These are phyloP conservation scores for Pythium dissotocum DNA, from an alignment of 352 stramenopile species.

Conservation along the genomic window DNA sequence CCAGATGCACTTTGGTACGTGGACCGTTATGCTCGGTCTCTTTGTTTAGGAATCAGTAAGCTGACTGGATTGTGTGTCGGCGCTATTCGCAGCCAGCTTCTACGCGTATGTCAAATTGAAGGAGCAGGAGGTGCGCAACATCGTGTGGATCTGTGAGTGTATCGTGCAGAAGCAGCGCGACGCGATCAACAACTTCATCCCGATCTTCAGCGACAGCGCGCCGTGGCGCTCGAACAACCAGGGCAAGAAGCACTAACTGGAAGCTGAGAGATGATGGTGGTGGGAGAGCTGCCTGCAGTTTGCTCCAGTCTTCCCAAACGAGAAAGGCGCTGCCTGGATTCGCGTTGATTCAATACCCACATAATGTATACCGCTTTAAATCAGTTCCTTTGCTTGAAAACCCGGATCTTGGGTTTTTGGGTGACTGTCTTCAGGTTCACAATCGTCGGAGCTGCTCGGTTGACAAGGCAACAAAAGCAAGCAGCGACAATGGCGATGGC, in stretches of 20 bases:
- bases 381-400: not conserved
- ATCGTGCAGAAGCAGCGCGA: conserved; percentile 99
- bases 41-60: not conserved
- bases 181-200: conserved; percentile 99
- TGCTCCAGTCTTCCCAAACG: not conserved
- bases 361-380: conserved; percentile 10
- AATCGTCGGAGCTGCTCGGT: conserved; percentile 2
- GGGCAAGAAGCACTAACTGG: conserved; percentile 51
- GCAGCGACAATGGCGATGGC: not conserved
- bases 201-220: conserved; percentile 96
- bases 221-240: conserved; percentile 87
- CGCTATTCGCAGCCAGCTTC: conserved; percentile 71
- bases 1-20: conserved; percentile 98
- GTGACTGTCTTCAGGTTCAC: conserved; percentile 3
- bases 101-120: conserved; percentile 99
- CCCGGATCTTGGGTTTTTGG: conserved; percentile 14
- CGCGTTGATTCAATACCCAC: conserved; percentile 4
- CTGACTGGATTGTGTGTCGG: not conserved
- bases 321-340: not conserved
- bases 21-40: not conserved
- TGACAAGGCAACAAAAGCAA: conserved; percentile 13
- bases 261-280: not conserved
- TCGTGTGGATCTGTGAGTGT: conserved; percentile 99
- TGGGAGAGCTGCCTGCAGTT: not conserved
- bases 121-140: conserved; percentile 99